Evolutionary conservation across 2,329 filamentous ascomycete species (phyloP).

Genomic region (Paecilomyces variotii): DNA sequence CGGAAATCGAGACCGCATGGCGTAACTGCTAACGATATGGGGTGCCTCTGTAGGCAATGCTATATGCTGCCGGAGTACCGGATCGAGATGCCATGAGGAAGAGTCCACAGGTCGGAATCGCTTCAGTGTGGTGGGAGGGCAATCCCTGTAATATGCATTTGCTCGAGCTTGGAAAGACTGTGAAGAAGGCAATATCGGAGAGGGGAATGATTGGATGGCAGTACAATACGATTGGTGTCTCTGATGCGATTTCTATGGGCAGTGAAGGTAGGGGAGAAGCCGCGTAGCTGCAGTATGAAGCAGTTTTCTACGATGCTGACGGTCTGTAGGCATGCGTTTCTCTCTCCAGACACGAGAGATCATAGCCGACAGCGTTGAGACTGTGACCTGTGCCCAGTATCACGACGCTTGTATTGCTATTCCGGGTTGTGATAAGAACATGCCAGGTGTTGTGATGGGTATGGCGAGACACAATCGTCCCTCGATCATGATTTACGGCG

Average conservation of each 20-base stretch:
- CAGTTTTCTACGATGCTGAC: conserved; percentile 9
- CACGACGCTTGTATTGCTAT: conserved; percentile 92
- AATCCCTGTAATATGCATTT: conserved; percentile 84
- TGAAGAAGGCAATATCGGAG: conserved; percentile 72
- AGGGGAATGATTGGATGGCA: conserved; percentile 90
- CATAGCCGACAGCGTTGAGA: conserved; percentile 91
- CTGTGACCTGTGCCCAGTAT: conserved; percentile 81
- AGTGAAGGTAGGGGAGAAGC: conserved; percentile 57
- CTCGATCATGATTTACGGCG: conserved; percentile 92
- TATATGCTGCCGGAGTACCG: conserved; percentile 86
- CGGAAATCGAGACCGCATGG: not conserved
- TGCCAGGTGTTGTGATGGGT: conserved; percentile 88
- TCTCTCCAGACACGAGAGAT: conserved; percentile 85
- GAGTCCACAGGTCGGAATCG: conserved; percentile 81
- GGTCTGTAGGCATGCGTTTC: conserved; percentile 71
- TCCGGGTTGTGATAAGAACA: conserved; percentile 95
- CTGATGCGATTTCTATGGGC: conserved; percentile 92
- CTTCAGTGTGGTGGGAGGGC: conserved; percentile 95
- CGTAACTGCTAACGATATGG: not conserved
- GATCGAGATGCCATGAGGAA: conserved; percentile 79
- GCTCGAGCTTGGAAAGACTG: conserved; percentile 76
- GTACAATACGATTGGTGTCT: conserved; percentile 84
- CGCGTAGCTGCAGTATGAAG: conserved; percentile 1
- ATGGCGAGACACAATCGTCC: conserved; percentile 87
- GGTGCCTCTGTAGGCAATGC: conserved; percentile 62